These are phyloP conservation scores for Vanderwaltozyma yarrowii DNA, from an alignment of 805 yeast genomes.

Conservation along the genomic window DNA sequence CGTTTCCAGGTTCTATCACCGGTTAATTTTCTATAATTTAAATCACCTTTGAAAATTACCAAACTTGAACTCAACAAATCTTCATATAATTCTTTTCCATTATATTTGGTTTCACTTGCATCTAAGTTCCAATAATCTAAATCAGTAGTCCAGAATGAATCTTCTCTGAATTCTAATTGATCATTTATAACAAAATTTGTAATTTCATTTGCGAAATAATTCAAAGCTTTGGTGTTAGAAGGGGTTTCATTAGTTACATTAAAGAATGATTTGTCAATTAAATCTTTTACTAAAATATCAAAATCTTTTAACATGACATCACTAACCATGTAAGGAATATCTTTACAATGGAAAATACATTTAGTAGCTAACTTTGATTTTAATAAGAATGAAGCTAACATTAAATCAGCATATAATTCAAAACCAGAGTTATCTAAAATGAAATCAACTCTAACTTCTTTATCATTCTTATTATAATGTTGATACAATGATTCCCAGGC, in stretches of 20 bases:
- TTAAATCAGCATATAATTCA: slow-evolving; percentile 81
- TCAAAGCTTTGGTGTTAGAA: slow-evolving; percentile 33
- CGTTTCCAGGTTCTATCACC: slow-evolving; percentile 86
- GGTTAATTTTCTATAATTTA: slow-evolving; percentile 88
- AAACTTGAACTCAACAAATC: slow-evolving; percentile 56
- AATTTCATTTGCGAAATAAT: slow-evolving; percentile 38
- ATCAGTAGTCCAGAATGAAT: slow-evolving; percentile 82
- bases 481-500: slow-evolving; percentile 49
- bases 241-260: slow-evolving; percentile 17
- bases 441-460: slow-evolving; percentile 54
- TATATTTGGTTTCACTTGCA: slow-evolving; percentile 37
- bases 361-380: slow-evolving; percentile 56
- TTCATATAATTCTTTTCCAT: slow-evolving; percentile 49
- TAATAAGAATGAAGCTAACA: slow-evolving; percentile 53
- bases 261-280: slow-evolving; percentile 44
- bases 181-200: slow-evolving; percentile 37
- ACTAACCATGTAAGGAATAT: slow-evolving; percentile 95
- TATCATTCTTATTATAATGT: slow-evolving; percentile 4
- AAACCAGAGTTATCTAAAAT: slow-evolving; percentile 92
- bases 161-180: slow-evolving; percentile 40
- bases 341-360: slow-evolving; percentile 77
- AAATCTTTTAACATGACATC: slow-evolving; percentile 87
- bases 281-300: slow-evolving; percentile 43
- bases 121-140: slow-evolving; percentile 64
- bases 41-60: slow-evolving; percentile 86